phyloP scores from a whole-genome alignment of 192 early-diverging fungal genomes.

The Thamnidium elegans region DNA sequence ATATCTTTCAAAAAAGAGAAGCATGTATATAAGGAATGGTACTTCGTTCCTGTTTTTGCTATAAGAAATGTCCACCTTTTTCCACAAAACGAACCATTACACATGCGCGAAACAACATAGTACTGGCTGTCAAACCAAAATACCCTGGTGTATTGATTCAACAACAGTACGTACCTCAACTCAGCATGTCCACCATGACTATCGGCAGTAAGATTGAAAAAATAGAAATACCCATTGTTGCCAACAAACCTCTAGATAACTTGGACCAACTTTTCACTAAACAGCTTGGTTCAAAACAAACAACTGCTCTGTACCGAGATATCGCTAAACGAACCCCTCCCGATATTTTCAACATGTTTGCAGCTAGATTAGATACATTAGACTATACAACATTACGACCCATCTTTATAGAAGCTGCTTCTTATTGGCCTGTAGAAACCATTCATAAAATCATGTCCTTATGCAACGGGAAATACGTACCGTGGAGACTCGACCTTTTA shows the following conservation, averaged over 20 bases:
- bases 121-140: no score
- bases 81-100: constrained; percentile 6
- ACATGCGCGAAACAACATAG: neutral
- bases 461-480: neutral
- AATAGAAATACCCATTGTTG: no score
- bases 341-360: constrained; percentile 8
- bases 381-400: neutral
- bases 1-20: neutral
- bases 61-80: neutral
- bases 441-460: neutral
- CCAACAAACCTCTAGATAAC: no score
- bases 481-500: constrained; percentile 6
- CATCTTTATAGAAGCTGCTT: constrained; percentile 7
- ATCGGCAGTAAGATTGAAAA: neutral
- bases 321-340: no score
- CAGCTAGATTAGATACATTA: neutral
- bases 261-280: neutral
- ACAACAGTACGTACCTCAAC: neutral
- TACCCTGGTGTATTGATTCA: neutral
- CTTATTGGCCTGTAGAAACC: constrained; percentile 2
- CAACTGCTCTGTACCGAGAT: no score
- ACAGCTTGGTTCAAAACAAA: neutral
- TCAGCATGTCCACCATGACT: neutral
- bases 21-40: constrained; percentile 15
- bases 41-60: constrained; percentile 19